Evolutionary conservation across 106 monocot genomes (phyloP).

Genomic region (Acanthochlamys bracteata): DNA sequence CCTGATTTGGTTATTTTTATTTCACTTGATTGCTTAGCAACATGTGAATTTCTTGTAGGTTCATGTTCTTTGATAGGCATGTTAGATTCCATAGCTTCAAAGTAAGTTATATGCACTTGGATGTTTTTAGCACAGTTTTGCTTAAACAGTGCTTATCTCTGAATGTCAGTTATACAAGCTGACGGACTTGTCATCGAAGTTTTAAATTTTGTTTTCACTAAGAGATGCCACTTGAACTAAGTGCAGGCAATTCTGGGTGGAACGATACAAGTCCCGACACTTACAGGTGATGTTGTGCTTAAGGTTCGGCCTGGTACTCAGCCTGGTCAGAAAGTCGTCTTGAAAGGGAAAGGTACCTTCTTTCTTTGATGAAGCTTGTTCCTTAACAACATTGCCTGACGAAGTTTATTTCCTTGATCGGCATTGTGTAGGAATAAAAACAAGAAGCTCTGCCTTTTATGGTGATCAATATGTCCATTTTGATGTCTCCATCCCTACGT

Average conservation of each 20-base stretch:
- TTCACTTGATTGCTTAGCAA: too few relatives aligned
- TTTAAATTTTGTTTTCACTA: neutral
- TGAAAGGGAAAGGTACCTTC: slow-evolving; percentile 83
- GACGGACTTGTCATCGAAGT: too few relatives aligned
- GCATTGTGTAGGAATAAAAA: slow-evolving; percentile 27
- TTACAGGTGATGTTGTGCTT: slow-evolving; percentile 91
- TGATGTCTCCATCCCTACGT: slow-evolving; percentile 37
- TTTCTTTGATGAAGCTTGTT: slow-evolving; percentile 1
- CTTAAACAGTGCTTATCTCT: too few relatives aligned
- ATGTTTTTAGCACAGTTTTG: too few relatives aligned
- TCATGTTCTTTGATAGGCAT: too few relatives aligned
- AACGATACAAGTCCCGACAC: slow-evolving; percentile 88
- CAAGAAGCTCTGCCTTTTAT: slow-evolving; percentile 17
- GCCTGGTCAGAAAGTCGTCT: slow-evolving; percentile 91
- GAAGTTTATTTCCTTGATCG: neutral
- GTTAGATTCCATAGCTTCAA: too few relatives aligned
- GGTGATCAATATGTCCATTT: slow-evolving; percentile 55
- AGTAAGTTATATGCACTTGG: too few relatives aligned
- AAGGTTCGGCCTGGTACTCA: slow-evolving; percentile 97
- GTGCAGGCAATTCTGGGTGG: slow-evolving; percentile 89
- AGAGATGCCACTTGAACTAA: neutral
- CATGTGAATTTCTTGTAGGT: too few relatives aligned
- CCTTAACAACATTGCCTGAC: neutral
- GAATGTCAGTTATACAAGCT: too few relatives aligned
- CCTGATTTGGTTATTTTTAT: too few relatives aligned